phyloP scores from a whole-genome alignment of 169 alveolate species.

The Plasmodium knowlesi region DNA sequence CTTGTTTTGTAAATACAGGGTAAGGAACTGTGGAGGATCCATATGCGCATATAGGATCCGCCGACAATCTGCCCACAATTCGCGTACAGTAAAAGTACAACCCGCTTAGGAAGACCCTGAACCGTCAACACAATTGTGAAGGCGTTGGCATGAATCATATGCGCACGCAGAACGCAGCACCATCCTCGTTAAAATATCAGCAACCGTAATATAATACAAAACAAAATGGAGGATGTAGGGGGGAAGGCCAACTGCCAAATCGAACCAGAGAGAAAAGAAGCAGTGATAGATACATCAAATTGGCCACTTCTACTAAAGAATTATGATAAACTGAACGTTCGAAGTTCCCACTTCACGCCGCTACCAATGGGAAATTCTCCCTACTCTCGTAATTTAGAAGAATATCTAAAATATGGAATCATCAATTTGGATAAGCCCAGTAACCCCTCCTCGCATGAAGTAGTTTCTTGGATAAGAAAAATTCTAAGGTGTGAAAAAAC shows the following conservation, averaged over 20 bases:
- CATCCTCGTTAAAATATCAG: not conserved
- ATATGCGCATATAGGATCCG: not conserved
- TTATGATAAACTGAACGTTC: conserved; percentile 95
- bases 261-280: conserved; percentile 67
- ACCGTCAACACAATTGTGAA: not conserved
- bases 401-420: conserved; percentile 97
- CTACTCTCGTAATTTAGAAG: conserved; percentile 94
- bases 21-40: not conserved
- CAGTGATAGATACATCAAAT: conserved; percentile 31
- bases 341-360: conserved; percentile 99
- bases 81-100: too few relatives aligned
- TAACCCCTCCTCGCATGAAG: conserved; percentile 99
- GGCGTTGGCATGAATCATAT: not conserved
- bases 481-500: conserved; percentile 99
- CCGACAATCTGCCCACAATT: not conserved
- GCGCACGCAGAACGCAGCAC: not conserved
- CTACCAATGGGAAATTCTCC: conserved; percentile 99
- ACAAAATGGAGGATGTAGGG: conserved; percentile 18
- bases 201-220: not conserved
- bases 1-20: not conserved
- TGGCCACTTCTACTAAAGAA: conserved; percentile 87
- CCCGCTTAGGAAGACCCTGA: not conserved
- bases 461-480: conserved; percentile 99
- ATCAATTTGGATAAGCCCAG: conserved; percentile 99
- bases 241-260: conserved; percentile 33